Percentiles rank a stretch among this genome's conserved stretches.
Conservation (phyloP, 2,329 filamentous ascomycete genomes). For the Clarireedia paspali region DNA sequence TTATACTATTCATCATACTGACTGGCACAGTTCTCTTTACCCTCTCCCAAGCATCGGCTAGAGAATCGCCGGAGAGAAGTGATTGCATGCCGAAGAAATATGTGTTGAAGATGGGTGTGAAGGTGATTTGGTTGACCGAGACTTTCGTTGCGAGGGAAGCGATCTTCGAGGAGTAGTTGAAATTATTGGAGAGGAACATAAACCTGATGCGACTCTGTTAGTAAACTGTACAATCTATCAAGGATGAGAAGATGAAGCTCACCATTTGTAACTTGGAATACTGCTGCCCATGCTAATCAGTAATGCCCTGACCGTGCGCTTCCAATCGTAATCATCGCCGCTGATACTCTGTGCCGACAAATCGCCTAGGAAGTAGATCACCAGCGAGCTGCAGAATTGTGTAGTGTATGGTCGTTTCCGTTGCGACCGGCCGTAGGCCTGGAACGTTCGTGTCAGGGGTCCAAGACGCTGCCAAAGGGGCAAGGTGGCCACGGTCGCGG, state of each 20-base stretch:
- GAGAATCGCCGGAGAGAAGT: slow-evolving; percentile 59
- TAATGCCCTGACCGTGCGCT: slow-evolving; percentile 63
- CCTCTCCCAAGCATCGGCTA: slow-evolving; percentile 58
- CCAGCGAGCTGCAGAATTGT: slow-evolving; percentile 66
- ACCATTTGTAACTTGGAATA: slow-evolving; percentile 81
- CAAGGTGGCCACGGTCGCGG: slow-evolving; percentile 33
- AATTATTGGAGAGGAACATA: slow-evolving; percentile 69
- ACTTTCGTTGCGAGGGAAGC: slow-evolving; percentile 72
- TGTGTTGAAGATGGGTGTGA: slow-evolving; percentile 75
- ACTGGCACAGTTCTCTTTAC: slow-evolving; percentile 68
- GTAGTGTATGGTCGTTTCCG: slow-evolving; percentile 66
- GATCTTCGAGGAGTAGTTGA: slow-evolving; percentile 72
- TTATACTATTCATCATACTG: slow-evolving; percentile 71
- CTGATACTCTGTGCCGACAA: slow-evolving; percentile 65
- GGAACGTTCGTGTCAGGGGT: slow-evolving; percentile 44
- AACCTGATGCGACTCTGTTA: slow-evolving; percentile 45
- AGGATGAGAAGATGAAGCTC: slow-evolving; percentile 23
- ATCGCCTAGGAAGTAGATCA: slow-evolving; percentile 75
- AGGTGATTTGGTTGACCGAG: slow-evolving; percentile 67
- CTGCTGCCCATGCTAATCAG: slow-evolving; percentile 64
- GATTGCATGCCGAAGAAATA: slow-evolving; percentile 81
- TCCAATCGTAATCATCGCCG: slow-evolving; percentile 56
- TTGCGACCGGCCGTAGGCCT: slow-evolving; percentile 64
- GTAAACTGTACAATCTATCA: background rate
- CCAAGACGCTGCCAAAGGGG: slow-evolving; percentile 50